Evolutionary conservation across 2,329 filamentous ascomycete genomes (phyloP).

Genomic region (Arthrocladium fulminans): DNA sequence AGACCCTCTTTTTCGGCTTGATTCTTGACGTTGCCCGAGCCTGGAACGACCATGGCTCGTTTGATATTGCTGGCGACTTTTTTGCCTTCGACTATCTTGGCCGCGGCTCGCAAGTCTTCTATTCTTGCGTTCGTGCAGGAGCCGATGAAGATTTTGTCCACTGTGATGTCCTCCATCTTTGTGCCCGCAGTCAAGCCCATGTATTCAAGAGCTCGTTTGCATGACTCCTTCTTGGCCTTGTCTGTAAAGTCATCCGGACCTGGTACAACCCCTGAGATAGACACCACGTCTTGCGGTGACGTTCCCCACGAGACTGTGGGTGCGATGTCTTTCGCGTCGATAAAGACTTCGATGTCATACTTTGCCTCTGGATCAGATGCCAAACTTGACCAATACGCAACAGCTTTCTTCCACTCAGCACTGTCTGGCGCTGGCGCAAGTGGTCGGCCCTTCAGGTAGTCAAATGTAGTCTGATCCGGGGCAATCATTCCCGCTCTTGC

Average conservation of each 20-base stretch:
- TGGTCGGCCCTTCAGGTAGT: slow-evolving; percentile 86
- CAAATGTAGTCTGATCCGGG: slow-evolving; percentile 85
- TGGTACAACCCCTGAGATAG: slow-evolving; percentile 84
- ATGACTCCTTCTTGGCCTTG: slow-evolving; percentile 69
- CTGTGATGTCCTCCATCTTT: slow-evolving; percentile 77
- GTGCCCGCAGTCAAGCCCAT: slow-evolving; percentile 87
- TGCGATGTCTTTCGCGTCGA: slow-evolving; percentile 85
- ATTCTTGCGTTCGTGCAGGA: slow-evolving; percentile 97
- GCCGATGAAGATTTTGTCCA: slow-evolving; percentile 97
- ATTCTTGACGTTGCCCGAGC: slow-evolving; percentile 86
- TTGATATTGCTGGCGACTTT: slow-evolving; percentile 83
- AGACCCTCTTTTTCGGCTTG: slow-evolving; percentile 87
- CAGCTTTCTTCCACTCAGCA: slow-evolving; percentile 80
- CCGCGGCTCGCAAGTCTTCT: slow-evolving; percentile 84
- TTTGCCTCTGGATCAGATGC: slow-evolving; percentile 80
- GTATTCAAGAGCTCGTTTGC: slow-evolving; percentile 78
- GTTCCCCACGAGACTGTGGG: slow-evolving; percentile 97
- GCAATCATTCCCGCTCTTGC: slow-evolving; percentile 95
- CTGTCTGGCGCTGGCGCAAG: slow-evolving; percentile 78
- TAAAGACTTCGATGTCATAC: slow-evolving; percentile 81
- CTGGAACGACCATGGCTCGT: slow-evolving; percentile 91
- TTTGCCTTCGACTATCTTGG: slow-evolving; percentile 75
- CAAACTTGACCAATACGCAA: slow-evolving; percentile 78
- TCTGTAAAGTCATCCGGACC: slow-evolving; percentile 78
- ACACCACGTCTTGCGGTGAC: slow-evolving; percentile 89